Evolutionary conservation across 352 stramenopile species (phyloP).

Genomic region (Blastocystis sp.): DNA sequence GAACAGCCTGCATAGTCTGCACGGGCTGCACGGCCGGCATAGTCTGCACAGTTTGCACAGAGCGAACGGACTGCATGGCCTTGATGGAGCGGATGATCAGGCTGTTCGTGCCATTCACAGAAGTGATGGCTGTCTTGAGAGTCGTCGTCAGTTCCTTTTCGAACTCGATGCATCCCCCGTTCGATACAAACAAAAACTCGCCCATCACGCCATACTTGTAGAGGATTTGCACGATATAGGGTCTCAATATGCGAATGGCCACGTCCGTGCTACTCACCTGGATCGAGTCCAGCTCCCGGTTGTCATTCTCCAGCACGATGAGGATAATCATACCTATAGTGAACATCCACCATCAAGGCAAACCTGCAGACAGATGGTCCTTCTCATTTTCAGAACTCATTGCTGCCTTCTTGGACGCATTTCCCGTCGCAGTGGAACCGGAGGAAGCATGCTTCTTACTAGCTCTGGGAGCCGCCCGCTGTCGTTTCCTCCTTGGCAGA

Average conservation of each 20-base stretch:
- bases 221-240: neutral
- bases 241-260: neutral
- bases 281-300: neutral
- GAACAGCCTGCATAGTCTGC: neutral
- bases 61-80: neutral
- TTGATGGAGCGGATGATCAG: neutral
- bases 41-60: no score
- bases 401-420: neutral
- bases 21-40: neutral
- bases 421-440: neutral
- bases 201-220: neutral
- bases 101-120: neutral
- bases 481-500: constrained; percentile 12
- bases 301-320: neutral
- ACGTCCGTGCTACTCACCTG: neutral
- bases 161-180: neutral
- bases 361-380: no score
- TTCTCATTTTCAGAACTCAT: no score
- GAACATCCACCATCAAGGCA: no score
- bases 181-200: neutral
- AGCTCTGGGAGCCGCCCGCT: neutral
- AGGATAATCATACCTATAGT: neutral
- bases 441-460: neutral
- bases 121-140: neutral
- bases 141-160: neutral